phyloP scores from a whole-genome alignment of 2,329 filamentous ascomycete genomes.

The Fusarium sp. region DNA sequence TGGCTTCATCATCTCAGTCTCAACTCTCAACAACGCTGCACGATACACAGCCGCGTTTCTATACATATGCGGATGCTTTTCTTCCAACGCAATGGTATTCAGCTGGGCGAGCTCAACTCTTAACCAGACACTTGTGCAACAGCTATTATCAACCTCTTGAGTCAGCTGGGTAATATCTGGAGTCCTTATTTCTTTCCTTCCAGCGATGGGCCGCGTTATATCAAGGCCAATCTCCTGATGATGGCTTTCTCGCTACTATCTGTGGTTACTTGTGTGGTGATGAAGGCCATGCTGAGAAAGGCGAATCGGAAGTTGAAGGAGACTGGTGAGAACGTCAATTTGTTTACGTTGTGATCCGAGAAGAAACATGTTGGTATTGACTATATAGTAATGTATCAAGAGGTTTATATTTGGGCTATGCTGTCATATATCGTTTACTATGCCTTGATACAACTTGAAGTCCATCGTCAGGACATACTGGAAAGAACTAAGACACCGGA shows the following conservation, averaged over 20 bases:
- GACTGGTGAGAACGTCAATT: background rate
- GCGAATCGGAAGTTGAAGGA: background rate
- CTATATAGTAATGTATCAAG: background rate
- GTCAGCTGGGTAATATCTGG: conserved; percentile 42
- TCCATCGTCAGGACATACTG: background rate
- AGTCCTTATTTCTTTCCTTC: conserved; percentile 45
- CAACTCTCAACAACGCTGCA: background rate
- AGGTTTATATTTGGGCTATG: too few relatives aligned
- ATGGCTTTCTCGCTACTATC: conserved; percentile 20
- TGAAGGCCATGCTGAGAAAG: background rate
- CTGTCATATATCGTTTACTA: too few relatives aligned
- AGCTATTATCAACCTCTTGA: conserved; percentile 40
- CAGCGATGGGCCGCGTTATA: conserved; percentile 39
- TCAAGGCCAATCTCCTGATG: conserved; percentile 42
- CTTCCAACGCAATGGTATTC: conserved; percentile 51
- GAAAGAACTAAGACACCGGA: background rate
- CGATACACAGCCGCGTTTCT: conserved; percentile 38
- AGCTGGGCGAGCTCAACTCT: conserved; percentile 51
- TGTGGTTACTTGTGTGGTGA: background rate
- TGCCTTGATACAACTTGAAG: too few relatives aligned
- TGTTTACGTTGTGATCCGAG: background rate
- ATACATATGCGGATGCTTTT: conserved; percentile 34
- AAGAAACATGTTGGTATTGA: background rate
- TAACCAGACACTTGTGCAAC: conserved; percentile 47
- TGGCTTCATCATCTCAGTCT: background rate